phyloP scores from a whole-genome alignment of 768 basidiomycete species.

The Rhizopogon roseolus region DNA sequence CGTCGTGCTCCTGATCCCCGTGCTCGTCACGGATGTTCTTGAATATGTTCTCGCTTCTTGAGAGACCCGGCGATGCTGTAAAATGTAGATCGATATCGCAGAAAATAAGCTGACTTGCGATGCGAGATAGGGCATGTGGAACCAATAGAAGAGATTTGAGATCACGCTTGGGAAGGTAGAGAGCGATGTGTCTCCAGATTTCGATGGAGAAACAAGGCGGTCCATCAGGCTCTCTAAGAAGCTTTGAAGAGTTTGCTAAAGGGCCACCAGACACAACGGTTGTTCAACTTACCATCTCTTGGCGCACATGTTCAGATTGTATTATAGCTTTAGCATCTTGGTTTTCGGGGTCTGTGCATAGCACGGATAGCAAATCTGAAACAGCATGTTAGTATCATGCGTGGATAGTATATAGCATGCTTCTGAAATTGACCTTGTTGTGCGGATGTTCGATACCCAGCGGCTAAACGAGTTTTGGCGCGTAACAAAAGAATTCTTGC shows the following conservation, averaged over 20 bases:
- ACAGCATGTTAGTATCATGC: not conserved
- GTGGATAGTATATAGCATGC: not conserved
- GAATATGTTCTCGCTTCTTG: slow-evolving; percentile 2
- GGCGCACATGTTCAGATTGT: slow-evolving; percentile 44
- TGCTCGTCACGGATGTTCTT: slow-evolving; percentile 4
- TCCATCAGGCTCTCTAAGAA: slow-evolving; percentile 32
- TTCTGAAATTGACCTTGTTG: slow-evolving; percentile 47
- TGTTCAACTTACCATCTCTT: slow-evolving; percentile 46
- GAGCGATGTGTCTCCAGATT: slow-evolving; percentile 53
- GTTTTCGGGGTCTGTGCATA: slow-evolving; percentile 63
- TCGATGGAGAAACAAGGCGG: slow-evolving; percentile 59
- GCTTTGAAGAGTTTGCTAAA: slow-evolving; percentile 10
- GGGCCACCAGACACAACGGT: slow-evolving; percentile 1
- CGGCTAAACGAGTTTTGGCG: slow-evolving; percentile 59
- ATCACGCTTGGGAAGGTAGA: slow-evolving; percentile 53
- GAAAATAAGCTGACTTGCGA: slow-evolving; percentile 62
- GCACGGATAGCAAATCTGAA: slow-evolving; percentile 47
- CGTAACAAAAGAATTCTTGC: slow-evolving; percentile 62
- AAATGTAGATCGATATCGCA: slow-evolving; percentile 62
- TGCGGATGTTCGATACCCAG: slow-evolving; percentile 55
- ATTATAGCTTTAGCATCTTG: slow-evolving; percentile 61
- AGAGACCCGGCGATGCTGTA: slow-evolving; percentile 29
- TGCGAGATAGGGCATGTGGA: slow-evolving; percentile 61
- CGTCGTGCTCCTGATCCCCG: slow-evolving; percentile 33
- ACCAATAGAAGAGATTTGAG: slow-evolving; percentile 60